Base-by-base conservation (phyloP, 139 green algal genomes). In the Chlorella sp. region DNA sequence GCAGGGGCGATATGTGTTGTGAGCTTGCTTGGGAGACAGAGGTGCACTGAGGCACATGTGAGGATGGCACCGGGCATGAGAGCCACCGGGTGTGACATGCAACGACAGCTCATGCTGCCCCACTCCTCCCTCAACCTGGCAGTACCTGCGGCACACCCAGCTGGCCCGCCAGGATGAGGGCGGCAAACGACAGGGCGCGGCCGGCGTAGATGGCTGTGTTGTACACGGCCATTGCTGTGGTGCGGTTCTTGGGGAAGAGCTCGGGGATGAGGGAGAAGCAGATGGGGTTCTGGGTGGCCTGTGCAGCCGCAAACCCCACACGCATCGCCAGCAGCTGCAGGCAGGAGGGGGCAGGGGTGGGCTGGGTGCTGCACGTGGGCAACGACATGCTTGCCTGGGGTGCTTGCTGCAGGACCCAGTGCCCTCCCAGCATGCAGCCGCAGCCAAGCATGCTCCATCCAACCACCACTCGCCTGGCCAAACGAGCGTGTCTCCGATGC, bases 181-280 rank as follows among this genome's bases (percentile, higher is more conserved):
- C 86, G 23, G 86, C 91, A 83, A 97, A 98, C 16, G 91, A 95
- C 30, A 98, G 88, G 1, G 95, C 95, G 0, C 95, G 90, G 1
- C 95, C 95, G 15, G 95, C 82, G 82, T 98, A 98, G 85, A 98
- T 95, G 62, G 95, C 92, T 68, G 88, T 93, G 89, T 98, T 98
- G 91, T 98, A 98, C 41, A 92, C 74, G 1, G 94, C 91, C 76
- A 98, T 92, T 36, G 95, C 95, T 9, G 92, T 95, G 30, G 92
- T 95, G 36, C 94, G 91, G 80, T 94, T 91, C 25, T 91, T 83
- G 3, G 95, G 95, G 82, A 98, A 98, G 0, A 98, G 89, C 82
- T 98, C 95, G 0, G 95, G 95, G 78, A 98, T 97, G 55, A 98
- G 82, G 30, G 67, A 87, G 86, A 94, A 94, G 85, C 92, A 95